Percentiles rank a stretch among this genome's conserved stretches.
Evolutionary conservation across 75 land plant species (phyloP).

Genomic region (Cunninghamia lanceolata): DNA sequence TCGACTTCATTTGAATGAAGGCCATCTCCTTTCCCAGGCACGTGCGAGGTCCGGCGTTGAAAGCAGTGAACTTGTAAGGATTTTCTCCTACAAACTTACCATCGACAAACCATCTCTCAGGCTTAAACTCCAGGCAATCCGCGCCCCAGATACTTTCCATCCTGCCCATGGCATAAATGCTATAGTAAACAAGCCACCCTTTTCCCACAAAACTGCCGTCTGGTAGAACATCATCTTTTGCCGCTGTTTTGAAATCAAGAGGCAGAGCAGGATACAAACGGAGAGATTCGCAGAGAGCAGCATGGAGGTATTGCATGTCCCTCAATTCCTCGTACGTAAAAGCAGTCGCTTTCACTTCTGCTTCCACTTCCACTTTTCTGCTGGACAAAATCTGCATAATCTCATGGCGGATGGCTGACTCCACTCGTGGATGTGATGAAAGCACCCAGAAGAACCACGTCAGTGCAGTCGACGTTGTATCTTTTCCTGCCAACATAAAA

Average conservation of each 20-base stretch:
- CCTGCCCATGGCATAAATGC: slow-evolving; percentile 4
- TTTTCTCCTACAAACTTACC: no score
- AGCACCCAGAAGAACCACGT: slow-evolving; percentile 37
- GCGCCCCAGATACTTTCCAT: no score
- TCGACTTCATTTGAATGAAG: not conserved
- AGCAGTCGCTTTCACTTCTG: no score
- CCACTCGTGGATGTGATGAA: slow-evolving; percentile 18
- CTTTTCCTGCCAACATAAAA: slow-evolving; percentile 35
- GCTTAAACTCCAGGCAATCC: no score
- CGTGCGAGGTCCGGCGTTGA: no score
- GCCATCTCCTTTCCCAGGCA: no score
- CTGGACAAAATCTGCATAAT: not conserved
- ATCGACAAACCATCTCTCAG: no score
- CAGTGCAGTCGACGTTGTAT: slow-evolving; percentile 19
- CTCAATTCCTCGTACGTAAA: slow-evolving; percentile 2
- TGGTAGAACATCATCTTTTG: slow-evolving; percentile 7
- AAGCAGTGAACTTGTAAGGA: no score
- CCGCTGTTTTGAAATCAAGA: not conserved
- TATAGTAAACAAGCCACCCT: not conserved
- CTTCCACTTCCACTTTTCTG: not conserved
- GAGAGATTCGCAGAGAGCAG: slow-evolving; percentile 34
- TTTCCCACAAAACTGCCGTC: not conserved
- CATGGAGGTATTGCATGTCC: slow-evolving; percentile 33
- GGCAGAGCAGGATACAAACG: slow-evolving; percentile 45
- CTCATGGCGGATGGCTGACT: slow-evolving; percentile 15